Evolutionary conservation across 1,284 basidiomycete species (phyloP), one percentile per base, ranked within the genome.

Genomic region (Ganoderma lucidum): DNA sequence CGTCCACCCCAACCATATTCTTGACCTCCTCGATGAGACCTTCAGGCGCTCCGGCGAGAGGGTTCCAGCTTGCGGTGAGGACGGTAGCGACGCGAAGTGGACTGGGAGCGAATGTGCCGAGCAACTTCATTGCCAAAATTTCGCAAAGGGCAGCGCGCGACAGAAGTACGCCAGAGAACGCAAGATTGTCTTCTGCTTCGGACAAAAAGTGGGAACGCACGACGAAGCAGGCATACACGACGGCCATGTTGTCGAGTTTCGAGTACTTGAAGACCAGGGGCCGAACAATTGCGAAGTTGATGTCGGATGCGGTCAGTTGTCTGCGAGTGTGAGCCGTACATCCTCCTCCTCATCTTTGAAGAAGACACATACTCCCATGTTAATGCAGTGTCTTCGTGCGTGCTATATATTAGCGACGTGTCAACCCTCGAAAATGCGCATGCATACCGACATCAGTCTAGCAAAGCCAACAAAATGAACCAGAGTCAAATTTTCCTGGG

Each of bases 51-150:
- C 95, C 95, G 55, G 92, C 86, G 58, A 96, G 85, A 2, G 95
- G 93, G 75, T 90, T 92, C 92, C 93, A 96, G 68, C 85, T 87
- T 1, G 89, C 91, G 0, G 93, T 95, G 63, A 97, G 81, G 37
- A 93, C 91, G 19, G 90, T 87, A 5, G 93, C 91, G 32, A 96
- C 83, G 68, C 91, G 87, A 6, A 95, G 86, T 75, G 93, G 87
- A 71, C 89, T 87, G n/a, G 85, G 86, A 0, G 92, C 90, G 76
- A 93, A 95, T 41, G 87, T 85, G 53, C 86, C 87, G 17, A 96
- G 84, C n/a, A 96, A 86, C 76, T 96, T 96, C 83, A 95, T 90
- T 14, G 95, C 94, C 28, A 96, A 80, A 30, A 96, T 87, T 79
- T 96, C 94, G 79, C 93, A 95, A 32, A 96, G 85, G 55, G 85